Conservation (phyloP, 345 rosid species). For the Luvunga scandens region DNA sequence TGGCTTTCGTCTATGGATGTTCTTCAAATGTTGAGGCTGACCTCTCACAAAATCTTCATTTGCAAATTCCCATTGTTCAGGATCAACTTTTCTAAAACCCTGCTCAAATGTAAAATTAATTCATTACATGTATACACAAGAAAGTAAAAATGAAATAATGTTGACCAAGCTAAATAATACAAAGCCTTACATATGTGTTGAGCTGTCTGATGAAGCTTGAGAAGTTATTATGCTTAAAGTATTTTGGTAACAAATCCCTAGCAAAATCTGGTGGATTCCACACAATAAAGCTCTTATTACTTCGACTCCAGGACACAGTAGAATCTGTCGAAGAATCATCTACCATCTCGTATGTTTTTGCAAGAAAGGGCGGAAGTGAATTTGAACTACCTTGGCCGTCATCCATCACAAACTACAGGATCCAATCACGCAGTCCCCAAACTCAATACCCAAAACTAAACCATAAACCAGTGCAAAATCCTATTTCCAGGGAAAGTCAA, state of each 20-base stretch:
- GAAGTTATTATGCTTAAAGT: slow-evolving; percentile 89
- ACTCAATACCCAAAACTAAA: not conserved
- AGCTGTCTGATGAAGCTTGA: slow-evolving; percentile 98
- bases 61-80: slow-evolving; percentile 92
- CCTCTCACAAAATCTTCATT: slow-evolving; percentile 85
- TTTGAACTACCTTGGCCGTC: slow-evolving; percentile 63
- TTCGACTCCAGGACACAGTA: slow-evolving; percentile 73
- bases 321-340: slow-evolving; percentile 71
- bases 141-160: not conserved
- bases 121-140: not conserved
- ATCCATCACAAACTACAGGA: slow-evolving; percentile 44
- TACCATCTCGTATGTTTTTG: slow-evolving; percentile 90
- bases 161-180: not conserved
- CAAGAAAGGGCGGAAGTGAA: slow-evolving; percentile 84
- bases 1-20: slow-evolving; percentile 88
- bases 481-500: not conserved
- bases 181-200: slow-evolving; percentile 74
- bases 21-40: slow-evolving; percentile 68
- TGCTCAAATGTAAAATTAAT: slow-evolving; percentile 25
- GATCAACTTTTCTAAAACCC: slow-evolving; percentile 87
- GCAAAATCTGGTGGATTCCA: slow-evolving; percentile 77
- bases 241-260: slow-evolving; percentile 70
- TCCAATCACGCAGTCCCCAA: slow-evolving; percentile 16
- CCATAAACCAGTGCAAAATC: slow-evolving; percentile 8
- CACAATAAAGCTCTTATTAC: slow-evolving; percentile 72